Base-by-base conservation (phyloP, 2,329 filamentous ascomycete species). In the Dactylella cylindrospora region DNA sequence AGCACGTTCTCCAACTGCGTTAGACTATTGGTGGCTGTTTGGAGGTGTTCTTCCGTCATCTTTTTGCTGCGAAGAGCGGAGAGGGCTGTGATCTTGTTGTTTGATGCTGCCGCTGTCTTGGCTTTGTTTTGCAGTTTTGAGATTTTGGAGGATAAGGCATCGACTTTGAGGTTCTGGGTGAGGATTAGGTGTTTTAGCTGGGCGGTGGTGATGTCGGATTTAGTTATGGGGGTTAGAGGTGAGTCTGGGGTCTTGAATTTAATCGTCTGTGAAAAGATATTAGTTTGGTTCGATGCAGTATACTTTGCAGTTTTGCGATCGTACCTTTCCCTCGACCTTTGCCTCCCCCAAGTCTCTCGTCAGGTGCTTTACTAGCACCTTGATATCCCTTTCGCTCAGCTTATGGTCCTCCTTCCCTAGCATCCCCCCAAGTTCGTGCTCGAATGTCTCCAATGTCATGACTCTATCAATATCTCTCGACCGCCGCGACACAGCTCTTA, bases 21-120 rank as follows among this genome's bases (percentile, higher is more conserved):
- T 1, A 95, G 79, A 0, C 87, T 87, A 6, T 84, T 83, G 23
- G 84, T 82, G 9, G 90, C 83, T 66, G 83, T 82, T 23, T 81
- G 76, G 0, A 97, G 78, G 8, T 84, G 86, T 2, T 80, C 76
- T 72, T 96, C 90, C 22, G 86, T 84, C 5, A 87, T 76, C 72
- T 93, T 96, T 76, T 89, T 95, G 3, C 84, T 86, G 45, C 85
- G 84, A 9, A 98, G 79, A 0, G 88, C 84, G 0, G 86, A 84
- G 25, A 91, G 79, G 7, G 91, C 93, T 0, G 84, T 79, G 19
- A 86, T 75, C 36, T 82, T 80, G 71, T 94, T 90, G 70, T 90
- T 88, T 38, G 79, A 79, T 3, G 76, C 75, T 0, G 95, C 82
- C 0, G 89, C 86, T 17, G 80, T 77, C 64, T 85, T 84, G 0